These are phyloP conservation scores for Venturia carpophila DNA, from an alignment of 2,329 filamentous ascomycete genomes.

Conservation along the genomic window DNA sequence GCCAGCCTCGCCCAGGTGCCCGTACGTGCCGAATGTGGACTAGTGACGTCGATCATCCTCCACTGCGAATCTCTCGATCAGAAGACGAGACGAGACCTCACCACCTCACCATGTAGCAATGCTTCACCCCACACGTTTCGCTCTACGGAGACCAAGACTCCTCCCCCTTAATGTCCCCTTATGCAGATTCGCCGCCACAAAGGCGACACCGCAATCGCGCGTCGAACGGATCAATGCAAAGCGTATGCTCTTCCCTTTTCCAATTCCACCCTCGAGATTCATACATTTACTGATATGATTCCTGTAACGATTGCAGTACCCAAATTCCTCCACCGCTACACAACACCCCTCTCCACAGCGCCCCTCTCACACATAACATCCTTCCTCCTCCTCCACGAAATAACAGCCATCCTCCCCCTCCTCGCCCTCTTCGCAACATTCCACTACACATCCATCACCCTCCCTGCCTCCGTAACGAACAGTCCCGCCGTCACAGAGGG, in stretches of 20 bases:
- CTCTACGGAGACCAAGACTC: neutral
- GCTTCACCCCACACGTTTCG: neutral
- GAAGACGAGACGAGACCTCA: neutral
- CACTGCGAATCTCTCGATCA: neutral
- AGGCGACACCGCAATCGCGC: conserved; percentile 11
- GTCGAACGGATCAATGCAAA: conserved; percentile 13
- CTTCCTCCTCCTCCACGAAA: conserved; percentile 84
- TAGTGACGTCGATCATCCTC: neutral
- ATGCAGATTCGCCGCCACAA: neutral
- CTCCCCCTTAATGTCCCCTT: neutral
- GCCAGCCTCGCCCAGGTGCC: neutral
- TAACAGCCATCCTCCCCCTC: conserved; percentile 78
- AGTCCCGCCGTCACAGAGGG: conserved; percentile 52
- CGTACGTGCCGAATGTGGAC: neutral
- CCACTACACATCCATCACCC: conserved; percentile 63
- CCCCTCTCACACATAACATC: conserved; percentile 76
- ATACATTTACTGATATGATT: neutral
- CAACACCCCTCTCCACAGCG: conserved; percentile 61
- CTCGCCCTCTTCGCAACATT: conserved; percentile 67
- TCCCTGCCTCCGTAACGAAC: conserved; percentile 53
- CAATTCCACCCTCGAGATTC: neutral
- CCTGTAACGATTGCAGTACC: conserved; percentile 38
- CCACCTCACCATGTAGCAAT: conserved; percentile 8
- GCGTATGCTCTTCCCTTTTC: neutral
- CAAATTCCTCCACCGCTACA: conserved; percentile 59